Conservation (phyloP, 768 basidiomycete genomes). For the Auriscalpium orientale region DNA sequence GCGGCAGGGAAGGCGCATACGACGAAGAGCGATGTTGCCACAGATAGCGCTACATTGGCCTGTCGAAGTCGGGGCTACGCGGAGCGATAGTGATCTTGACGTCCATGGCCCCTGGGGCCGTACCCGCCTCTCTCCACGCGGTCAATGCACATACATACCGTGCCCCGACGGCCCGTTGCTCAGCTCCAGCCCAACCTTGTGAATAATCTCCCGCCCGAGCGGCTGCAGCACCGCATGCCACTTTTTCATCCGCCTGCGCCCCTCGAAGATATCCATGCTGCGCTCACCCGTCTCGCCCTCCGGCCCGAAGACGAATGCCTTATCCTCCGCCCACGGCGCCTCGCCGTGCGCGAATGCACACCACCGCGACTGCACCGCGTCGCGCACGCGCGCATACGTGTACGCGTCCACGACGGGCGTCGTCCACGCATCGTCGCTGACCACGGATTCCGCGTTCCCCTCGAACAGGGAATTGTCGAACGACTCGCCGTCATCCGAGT, state of each 20-base stretch:
- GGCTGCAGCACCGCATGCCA: conserved; percentile 67
- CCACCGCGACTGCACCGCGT: conserved; percentile 69
- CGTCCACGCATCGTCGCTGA: conserved; percentile 37
- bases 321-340: conserved; percentile 61
- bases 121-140: neutral
- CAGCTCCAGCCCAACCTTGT: conserved; percentile 69
- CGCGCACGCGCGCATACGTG: conserved; percentile 58
- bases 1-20: too few species aligned
- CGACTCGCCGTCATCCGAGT: conserved; percentile 28
- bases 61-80: too few species aligned
- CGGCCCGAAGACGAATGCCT: conserved; percentile 73
- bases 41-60: too few species aligned
- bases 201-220: conserved; percentile 56
- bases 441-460: conserved; percentile 14
- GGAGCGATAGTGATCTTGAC: too few species aligned
- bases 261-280: conserved; percentile 54
- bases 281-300: conserved; percentile 79
- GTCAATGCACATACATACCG: neutral
- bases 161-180: conserved; percentile 52
- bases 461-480: conserved; percentile 24
- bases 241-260: conserved; percentile 45
- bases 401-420: conserved; percentile 56
- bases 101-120: too few species aligned
- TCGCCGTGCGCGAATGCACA: conserved; percentile 69
- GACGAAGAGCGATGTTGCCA: too few species aligned